Evolutionary conservation across 2,329 filamentous ascomycete species (phyloP).

Genomic region (Talaromyces sp.): DNA sequence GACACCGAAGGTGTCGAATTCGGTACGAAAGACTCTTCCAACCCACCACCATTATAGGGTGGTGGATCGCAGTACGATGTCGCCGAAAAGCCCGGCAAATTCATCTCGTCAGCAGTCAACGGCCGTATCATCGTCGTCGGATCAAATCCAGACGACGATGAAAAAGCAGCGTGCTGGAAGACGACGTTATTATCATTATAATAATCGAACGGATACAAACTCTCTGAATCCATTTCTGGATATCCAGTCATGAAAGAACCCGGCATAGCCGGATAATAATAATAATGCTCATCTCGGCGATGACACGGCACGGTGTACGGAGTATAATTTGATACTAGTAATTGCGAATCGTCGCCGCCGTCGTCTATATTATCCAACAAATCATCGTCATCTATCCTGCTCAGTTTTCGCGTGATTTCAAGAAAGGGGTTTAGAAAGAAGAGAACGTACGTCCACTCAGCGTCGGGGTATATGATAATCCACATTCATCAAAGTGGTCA

Average conservation of each 20-base stretch:
- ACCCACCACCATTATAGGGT: neutral
- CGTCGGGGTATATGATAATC: neutral
- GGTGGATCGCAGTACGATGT: neutral
- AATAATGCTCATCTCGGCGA: neutral
- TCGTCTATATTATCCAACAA: neutral
- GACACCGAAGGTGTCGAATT: neutral
- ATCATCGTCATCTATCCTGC: neutral
- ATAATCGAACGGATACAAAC: neutral
- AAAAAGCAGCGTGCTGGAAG: neutral
- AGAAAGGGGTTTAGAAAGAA: neutral
- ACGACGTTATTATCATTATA: neutral
- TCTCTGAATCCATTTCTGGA: neutral
- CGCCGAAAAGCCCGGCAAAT: neutral
- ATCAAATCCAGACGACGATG: neutral
- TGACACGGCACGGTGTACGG: neutral
- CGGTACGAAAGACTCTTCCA: neutral
- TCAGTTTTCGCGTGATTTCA: neutral
- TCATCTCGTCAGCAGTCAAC: neutral
- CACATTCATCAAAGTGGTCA: neutral
- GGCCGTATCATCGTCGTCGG: neutral
- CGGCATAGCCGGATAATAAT: neutral
- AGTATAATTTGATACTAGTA: neutral
- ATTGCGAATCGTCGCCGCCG: neutral
- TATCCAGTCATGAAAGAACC: neutral
- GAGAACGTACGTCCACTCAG: conserved; percentile 1